Percentiles rank a stretch among this genome's conserved stretches.
phyloP scores from a whole-genome alignment of 345 rosid genomes.

The Salix koriyanagi region DNA sequence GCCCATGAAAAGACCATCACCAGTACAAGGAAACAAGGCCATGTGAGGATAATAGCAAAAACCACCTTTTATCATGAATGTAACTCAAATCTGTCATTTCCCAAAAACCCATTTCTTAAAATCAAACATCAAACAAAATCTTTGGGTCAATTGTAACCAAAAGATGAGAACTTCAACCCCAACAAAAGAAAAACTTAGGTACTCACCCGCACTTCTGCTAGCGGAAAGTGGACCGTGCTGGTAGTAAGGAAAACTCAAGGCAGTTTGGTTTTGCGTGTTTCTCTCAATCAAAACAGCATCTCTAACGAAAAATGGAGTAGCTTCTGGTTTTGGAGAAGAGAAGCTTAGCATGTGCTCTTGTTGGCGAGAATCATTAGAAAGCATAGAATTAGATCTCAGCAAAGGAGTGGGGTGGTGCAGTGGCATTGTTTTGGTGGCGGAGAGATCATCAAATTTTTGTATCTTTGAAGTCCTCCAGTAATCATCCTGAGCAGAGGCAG shows the following conservation, averaged over 20 bases:
- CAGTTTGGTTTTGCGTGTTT: constrained; percentile 23
- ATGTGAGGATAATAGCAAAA: background rate
- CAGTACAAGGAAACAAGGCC: background rate
- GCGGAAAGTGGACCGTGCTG: constrained; percentile 25
- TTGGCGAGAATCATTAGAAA: constrained; percentile 26
- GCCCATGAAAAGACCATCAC: constrained; percentile 20
- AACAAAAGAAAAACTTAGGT: background rate
- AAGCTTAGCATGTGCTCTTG: constrained; percentile 56
- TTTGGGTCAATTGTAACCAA: background rate
- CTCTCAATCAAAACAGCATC: constrained; percentile 32
- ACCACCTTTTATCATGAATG: constrained; percentile 9
- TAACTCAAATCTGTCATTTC: constrained; percentile 6
- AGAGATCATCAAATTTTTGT: constrained; percentile 33
- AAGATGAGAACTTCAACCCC: background rate
- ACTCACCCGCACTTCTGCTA: constrained; percentile 40
- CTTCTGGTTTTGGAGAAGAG: constrained; percentile 45
- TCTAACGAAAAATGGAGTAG: constrained; percentile 22
- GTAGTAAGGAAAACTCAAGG: constrained; percentile 23
- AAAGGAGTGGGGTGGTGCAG: constrained; percentile 42
- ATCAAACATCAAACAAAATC: constrained; percentile 7
- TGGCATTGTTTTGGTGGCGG: constrained; percentile 36
- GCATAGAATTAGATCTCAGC: constrained; percentile 47
- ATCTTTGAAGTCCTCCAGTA: constrained; percentile 33
- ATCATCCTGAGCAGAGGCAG: constrained; percentile 40
- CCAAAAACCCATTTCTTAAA: constrained; percentile 18